Conservation (phyloP, 306 rosid genomes). For the Dalbergia cochinchinensis region DNA sequence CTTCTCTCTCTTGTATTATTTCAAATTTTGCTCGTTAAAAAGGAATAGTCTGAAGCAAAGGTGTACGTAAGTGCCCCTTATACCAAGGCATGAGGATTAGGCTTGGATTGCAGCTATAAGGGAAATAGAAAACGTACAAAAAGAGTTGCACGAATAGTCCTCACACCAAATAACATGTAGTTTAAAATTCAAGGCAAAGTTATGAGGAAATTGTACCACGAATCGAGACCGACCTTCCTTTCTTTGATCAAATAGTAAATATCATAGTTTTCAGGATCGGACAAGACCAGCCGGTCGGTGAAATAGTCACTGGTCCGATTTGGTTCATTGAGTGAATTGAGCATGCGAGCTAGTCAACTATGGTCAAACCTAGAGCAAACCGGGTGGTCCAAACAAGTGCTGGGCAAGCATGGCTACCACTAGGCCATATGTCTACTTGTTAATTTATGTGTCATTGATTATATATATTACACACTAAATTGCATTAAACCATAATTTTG, state of each 20-base stretch:
- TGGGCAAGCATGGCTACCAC: too few relatives aligned
- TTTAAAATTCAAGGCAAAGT: background rate
- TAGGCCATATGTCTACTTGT: too few relatives aligned
- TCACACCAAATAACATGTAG: background rate
- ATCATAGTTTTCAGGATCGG: background rate
- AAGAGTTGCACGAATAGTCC: constrained; percentile 35
- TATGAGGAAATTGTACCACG: background rate
- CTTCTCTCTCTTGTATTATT: constrained; percentile 50
- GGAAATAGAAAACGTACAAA: constrained; percentile 35
- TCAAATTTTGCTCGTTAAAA: constrained; percentile 17
- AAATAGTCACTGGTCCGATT: too few relatives aligned
- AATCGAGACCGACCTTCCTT: constrained; percentile 16
- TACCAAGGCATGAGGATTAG: constrained; percentile 35
- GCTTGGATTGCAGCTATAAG: background rate
- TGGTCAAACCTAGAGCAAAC: too few relatives aligned
- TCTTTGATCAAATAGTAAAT: constrained; percentile 28
- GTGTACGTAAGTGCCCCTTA: background rate
- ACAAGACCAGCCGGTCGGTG: too few relatives aligned
- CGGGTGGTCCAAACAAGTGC: too few relatives aligned
- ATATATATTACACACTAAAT: too few relatives aligned
- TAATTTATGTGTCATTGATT: too few relatives aligned
- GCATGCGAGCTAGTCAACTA: too few relatives aligned
- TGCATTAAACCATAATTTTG: too few relatives aligned
- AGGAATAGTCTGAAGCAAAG: constrained; percentile 18
- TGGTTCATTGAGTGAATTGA: too few relatives aligned